Base-by-base conservation (phyloP, 2,329 filamentous ascomycete genomes). In the Diplodia intermedia region DNA sequence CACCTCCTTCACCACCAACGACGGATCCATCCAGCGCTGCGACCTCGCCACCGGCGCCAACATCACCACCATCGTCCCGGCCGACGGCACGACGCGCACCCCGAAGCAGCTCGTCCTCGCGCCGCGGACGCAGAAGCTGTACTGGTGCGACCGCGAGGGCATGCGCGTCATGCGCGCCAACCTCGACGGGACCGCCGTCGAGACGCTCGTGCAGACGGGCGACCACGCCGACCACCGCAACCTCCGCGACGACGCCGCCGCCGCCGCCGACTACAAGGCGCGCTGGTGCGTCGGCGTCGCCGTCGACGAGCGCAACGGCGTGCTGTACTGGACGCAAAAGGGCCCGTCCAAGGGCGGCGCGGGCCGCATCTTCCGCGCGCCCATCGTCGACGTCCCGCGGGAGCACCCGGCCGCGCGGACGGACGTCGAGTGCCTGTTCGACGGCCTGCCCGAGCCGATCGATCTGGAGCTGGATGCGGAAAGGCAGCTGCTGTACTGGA, bases 281-380 rank as follows among this genome's bases (percentile, higher is more conserved):
- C 53, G 78, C 4, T 87, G 85, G 85, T 87, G 85, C 66, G 86
- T 89, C 9, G 87, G 87, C 1, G 80, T 89, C 49, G 75, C 83
- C 0, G 78, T 89, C 0, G 81, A 82, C 3, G 75, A 76, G 0
- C 69, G 74, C 0, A 75, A 76, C 0, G 80, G 81, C 15, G 80
- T 82, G 52, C 78, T 89, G 55, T 89, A 85, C 79, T 89, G 87
- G 87, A 86, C 84, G 0, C 86, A 89, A 63, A 89, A 89, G 71
- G 87, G 87, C 0, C 76, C 79, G 0, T 80, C 82, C 3, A 89
- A 88, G 73, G 81, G 79, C 0, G 76, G 75, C 1, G 73, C 80
- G 50, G 87, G 87, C 0, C 79, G 83, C 3, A 87, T 89, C 53
- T 86, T 86, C 72, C 76, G 79, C 4, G 85, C 86, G 0, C 73